Conservation (phyloP, 148 eudicot species). For the Rhododendron molle region DNA sequence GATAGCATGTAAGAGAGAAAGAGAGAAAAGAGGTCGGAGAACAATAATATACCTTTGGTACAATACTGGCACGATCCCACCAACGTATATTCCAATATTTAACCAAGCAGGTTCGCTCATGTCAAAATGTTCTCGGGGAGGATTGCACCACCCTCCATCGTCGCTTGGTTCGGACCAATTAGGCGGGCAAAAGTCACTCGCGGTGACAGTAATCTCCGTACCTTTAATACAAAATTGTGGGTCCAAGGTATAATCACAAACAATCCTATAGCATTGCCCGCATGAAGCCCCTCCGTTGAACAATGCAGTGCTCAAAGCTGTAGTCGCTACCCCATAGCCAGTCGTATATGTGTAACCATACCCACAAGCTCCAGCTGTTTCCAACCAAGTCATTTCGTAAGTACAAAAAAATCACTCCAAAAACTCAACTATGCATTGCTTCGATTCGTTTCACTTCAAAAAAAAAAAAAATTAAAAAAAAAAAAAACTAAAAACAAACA, state of each 20-base stretch:
- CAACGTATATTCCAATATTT: constrained; percentile 75
- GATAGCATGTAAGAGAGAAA: constrained; percentile 21
- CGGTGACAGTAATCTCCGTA: constrained; percentile 59
- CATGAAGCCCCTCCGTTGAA: constrained; percentile 81
- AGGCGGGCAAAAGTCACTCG: constrained; percentile 92
- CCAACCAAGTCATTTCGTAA: neutral
- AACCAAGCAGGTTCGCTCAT: constrained; percentile 99
- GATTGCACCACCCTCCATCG: constrained; percentile 93
- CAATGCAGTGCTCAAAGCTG: constrained; percentile 85
- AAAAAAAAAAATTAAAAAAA: too few species aligned
- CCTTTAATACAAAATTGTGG: constrained; percentile 64
- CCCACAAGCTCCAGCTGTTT: constrained; percentile 95
- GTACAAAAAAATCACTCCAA: neutral
- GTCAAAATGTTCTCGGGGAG: constrained; percentile 87
- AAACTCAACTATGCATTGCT: neutral
- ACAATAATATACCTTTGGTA: constrained; percentile 54
- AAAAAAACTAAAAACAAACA: neutral
- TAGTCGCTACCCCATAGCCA: constrained; percentile 67
- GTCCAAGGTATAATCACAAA: constrained; percentile 51
- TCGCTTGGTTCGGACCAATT: constrained; percentile 57
- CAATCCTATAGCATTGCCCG: constrained; percentile 81
- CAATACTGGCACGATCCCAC: constrained; percentile 83
- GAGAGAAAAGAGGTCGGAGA: neutral
- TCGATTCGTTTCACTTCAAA: neutral
- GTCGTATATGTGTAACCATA: constrained; percentile 72